Percentiles rank a stretch among this genome's conserved stretches.
phyloP scores from a whole-genome alignment of 345 rosid species.

The Erucastrum elatum region DNA sequence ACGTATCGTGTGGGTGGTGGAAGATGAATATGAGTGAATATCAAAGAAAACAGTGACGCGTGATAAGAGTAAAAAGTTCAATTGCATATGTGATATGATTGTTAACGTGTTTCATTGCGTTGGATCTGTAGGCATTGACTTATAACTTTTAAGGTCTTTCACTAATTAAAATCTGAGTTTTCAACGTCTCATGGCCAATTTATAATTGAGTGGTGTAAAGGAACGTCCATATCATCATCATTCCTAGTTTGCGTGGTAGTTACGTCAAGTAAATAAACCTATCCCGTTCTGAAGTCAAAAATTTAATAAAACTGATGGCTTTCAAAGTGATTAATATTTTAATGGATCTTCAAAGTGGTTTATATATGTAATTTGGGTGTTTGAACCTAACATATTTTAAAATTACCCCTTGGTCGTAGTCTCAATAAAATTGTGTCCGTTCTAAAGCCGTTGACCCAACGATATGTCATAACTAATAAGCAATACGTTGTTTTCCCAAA shows the following conservation, averaged over 20 bases:
- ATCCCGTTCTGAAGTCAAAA: neutral
- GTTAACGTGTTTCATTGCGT: conserved; percentile 16
- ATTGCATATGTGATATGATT: neutral
- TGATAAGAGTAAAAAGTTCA: neutral
- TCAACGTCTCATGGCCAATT: conserved; percentile 19
- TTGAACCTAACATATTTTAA: neutral
- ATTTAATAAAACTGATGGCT: neutral
- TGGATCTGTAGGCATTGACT: conserved; percentile 23
- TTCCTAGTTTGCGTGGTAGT: neutral
- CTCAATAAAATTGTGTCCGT: neutral
- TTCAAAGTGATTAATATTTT: neutral
- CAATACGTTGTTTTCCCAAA: neutral
- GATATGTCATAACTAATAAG: neutral
- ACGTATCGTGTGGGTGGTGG: neutral
- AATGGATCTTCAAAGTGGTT: neutral
- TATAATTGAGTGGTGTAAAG: conserved; percentile 3
- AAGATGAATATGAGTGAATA: conserved; percentile 3
- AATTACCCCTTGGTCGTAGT: neutral
- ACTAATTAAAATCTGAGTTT: conserved; percentile 2
- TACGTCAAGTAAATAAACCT: neutral
- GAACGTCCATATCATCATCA: neutral
- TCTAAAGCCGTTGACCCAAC: neutral
- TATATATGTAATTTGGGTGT: neutral
- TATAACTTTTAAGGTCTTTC: conserved; percentile 13
- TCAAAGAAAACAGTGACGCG: neutral